Evolutionary conservation across 345 rosid species (phyloP), one percentile per base, ranked within the genome.

Genomic region (Sisymbrium altissimum): DNA sequence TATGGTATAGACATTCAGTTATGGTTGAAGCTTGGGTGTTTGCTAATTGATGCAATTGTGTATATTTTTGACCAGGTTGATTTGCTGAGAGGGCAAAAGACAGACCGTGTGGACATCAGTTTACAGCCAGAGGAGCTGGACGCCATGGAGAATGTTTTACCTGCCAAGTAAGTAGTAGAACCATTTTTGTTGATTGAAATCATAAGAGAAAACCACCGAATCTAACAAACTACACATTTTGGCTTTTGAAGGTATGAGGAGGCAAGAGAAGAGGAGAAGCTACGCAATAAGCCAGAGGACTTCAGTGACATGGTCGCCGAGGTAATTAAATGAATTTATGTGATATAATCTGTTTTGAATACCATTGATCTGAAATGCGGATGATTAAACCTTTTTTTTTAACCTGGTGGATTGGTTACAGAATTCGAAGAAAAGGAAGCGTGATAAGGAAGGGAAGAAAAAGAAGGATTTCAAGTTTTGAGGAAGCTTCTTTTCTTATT

Each of bases 281-380:
- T 81, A 41, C 96, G 96, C 21, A 96, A 87, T 81, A 95, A 92
- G 74, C 89, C 84, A n/a, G 97, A 87, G 78, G 97, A 96, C 67
- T 92, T 96, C 81, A 92, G 98, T 73, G 98, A 96, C 78, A 96
- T 96, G 99, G 99, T 96, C 39, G 92, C 96, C 1, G 98, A 96
- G 99, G 99, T 91, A 79, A 52, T 12, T 12, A 23, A 10, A 33
- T 78, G 63, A 21, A 40, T n/a, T 21, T 40, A 0, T 1, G 13
- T 50, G 5, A 19, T 56, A 7, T 58, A 12, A n/a, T 55, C 18
- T 55, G 9, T 12, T 38, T 8, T 3, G 45, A 56, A 43, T 4
- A 2, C 35, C 9, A 17, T 1, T 15, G 21, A 41, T 61, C 27
- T 35, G 29, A 43, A 4, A 45, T 30, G 54, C 4, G 11, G 59